These are phyloP conservation scores for Claviceps pazoutovae DNA, from an alignment of 2,329 filamentous ascomycete species.

Conservation along the genomic window DNA sequence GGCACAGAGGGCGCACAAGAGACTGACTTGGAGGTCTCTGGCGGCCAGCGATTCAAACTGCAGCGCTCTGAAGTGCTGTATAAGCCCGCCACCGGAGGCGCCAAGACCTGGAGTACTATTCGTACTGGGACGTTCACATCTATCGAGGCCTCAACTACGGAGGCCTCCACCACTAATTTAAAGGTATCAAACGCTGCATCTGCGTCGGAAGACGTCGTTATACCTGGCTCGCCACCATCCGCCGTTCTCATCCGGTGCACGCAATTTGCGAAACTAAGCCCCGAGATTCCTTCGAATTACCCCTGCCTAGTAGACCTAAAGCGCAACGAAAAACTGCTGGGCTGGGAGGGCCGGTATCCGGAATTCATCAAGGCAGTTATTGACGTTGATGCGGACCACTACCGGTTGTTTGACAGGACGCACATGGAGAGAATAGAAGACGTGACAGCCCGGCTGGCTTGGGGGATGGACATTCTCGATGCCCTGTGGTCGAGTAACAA, in stretches of 20 bases:
- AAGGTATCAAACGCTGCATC: neutral
- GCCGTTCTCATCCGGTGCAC: constrained; percentile 13
- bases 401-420: constrained; percentile 13
- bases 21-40: constrained; percentile 7
- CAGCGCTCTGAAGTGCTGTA: constrained; percentile 10
- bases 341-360: constrained; percentile 14
- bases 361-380: constrained; percentile 17
- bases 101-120: constrained; percentile 8
- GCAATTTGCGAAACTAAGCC: neutral
- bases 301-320: constrained; percentile 13
- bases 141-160: neutral
- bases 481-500: neutral
- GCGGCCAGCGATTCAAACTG: constrained; percentile 9
- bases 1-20: constrained; percentile 7
- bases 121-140: neutral
- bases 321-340: constrained; percentile 14
- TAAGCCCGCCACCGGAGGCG: constrained; percentile 8
- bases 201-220: neutral
- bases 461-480: constrained; percentile 7
- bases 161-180: neutral
- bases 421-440: constrained; percentile 4
- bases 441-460: constrained; percentile 7
- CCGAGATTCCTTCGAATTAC: constrained; percentile 1
- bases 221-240: constrained; percentile 10
- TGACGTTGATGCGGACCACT: constrained; percentile 16